Evolutionary conservation across 257 asterid genomes (phyloP), one percentile per base, ranked within the genome.

Genomic region (Oldenlandia corymbosa): DNA sequence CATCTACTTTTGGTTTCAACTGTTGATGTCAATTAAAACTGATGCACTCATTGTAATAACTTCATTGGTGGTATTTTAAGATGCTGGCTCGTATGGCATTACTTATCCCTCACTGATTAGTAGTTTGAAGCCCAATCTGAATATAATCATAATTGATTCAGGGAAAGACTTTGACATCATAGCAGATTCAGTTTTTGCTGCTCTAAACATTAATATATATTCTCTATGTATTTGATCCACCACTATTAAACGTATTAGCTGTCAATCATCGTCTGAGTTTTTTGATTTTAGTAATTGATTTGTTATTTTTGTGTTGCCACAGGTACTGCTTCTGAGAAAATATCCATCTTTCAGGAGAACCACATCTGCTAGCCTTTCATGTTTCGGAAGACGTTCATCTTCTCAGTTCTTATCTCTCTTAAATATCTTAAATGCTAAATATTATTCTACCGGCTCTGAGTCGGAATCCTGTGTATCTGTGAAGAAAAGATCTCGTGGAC

Each of bases 291-390:
- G 64, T 68, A 54, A 65, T 81, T 80, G 52, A 83, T 60, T 52
- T 53, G 60, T 67, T 67, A 23, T 76, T 51, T 26, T 78, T 63
- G 72, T 26, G 58, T 75, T 75, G 78, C 60, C 55, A 70, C 95
- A 91, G 98, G 95, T 85, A 34, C 76, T 82, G 81, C 79, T 85
- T 58, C 80, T 88, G 81, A 81, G 70, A 74, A 78, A 76, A 72
- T 85, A 84, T 81, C 82, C 95, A 34, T 75, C 86, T 52, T 68
- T 84, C 68, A 73, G 95, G 81, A 78, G 68, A 73, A 71, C 84
- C 28, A 80, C 84, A 62, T 76, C 84, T 43, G 65, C 78, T 73
- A 78, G 87, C 71, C 69, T 83, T 62, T 76, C 76, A 53, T 73
- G 79, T 68, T 73, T 79, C 45, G 76, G 92, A 77, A 76, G 83